Evolutionary conservation across 2,329 filamentous ascomycete genomes (phyloP).

Genomic region (Fusarium sp.): DNA sequence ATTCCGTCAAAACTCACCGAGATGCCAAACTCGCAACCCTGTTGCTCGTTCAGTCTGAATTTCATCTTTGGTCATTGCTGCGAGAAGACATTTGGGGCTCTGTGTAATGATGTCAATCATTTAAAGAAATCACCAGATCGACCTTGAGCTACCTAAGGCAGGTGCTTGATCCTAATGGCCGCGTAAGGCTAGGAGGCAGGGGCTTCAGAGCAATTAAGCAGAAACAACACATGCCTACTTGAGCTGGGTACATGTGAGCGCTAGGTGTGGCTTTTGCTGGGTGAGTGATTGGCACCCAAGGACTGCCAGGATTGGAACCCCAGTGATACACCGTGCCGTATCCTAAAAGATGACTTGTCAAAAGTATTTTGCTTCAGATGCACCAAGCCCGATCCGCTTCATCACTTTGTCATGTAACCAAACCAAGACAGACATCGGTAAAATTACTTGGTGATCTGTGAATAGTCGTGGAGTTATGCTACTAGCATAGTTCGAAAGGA

Average conservation of each 20-base stretch:
- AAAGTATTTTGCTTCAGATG: not conserved
- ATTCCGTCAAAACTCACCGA: not conserved
- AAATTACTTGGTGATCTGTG: not conserved
- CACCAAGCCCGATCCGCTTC: not conserved
- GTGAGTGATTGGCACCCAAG: not conserved
- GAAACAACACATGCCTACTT: not conserved
- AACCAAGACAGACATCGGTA: not conserved
- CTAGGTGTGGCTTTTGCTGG: not conserved
- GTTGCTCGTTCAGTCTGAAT: not conserved
- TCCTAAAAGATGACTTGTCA: not conserved
- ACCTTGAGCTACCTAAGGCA: too few species aligned
- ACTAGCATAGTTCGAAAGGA: not conserved
- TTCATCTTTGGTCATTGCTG: not conserved
- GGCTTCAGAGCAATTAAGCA: too few species aligned
- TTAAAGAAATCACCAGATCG: too few species aligned
- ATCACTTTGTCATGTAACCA: not conserved
- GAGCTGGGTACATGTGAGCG: not conserved
- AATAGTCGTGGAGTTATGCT: not conserved
- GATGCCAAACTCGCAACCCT: not conserved
- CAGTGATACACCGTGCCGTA: not conserved
- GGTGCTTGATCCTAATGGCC: too few species aligned
- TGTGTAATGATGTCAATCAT: too few species aligned
- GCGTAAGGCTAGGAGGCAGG: too few species aligned
- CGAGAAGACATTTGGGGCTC: too few species aligned
- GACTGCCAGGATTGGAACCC: not conserved